phyloP scores from a whole-genome alignment of 768 basidiomycete genomes.

The Suillus luteus region DNA sequence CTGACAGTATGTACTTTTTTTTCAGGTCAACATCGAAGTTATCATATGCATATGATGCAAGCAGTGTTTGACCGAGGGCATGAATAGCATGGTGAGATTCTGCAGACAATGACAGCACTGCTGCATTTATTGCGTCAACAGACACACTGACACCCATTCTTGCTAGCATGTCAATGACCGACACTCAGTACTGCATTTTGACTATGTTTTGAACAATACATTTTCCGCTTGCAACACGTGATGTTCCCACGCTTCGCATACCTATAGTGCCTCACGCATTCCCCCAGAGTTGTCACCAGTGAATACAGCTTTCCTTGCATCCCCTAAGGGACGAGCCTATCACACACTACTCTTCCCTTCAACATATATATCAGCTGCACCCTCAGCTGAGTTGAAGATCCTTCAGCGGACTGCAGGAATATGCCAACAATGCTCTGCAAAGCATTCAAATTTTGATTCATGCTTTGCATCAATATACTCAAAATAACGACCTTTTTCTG shows the following conservation, averaged over 20 bases:
- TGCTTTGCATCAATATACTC: neutral
- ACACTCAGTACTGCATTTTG: no score
- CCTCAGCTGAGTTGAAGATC: no score
- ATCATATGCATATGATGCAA: neutral
- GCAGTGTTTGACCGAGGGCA: neutral
- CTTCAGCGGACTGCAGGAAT: no score
- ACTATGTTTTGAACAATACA: no score
- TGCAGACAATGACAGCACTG: neutral
- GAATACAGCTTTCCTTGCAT: no score
- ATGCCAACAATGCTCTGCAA: neutral
- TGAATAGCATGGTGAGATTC: neutral
- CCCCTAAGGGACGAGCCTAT: no score
- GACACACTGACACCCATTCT: neutral
- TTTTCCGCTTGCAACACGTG: no score
- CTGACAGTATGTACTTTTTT: neutral
- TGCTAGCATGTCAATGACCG: neutral
- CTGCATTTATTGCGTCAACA: neutral
- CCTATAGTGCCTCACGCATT: no score
- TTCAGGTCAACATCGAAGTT: neutral
- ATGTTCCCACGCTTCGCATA: no score
- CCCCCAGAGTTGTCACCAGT: no score
- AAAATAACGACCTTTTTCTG: neutral
- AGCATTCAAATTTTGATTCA: neutral
- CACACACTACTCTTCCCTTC: no score
- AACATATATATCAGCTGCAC: no score